Conservation (phyloP, 2,329 filamentous ascomycete genomes). For the Paecilomyces sp. region DNA sequence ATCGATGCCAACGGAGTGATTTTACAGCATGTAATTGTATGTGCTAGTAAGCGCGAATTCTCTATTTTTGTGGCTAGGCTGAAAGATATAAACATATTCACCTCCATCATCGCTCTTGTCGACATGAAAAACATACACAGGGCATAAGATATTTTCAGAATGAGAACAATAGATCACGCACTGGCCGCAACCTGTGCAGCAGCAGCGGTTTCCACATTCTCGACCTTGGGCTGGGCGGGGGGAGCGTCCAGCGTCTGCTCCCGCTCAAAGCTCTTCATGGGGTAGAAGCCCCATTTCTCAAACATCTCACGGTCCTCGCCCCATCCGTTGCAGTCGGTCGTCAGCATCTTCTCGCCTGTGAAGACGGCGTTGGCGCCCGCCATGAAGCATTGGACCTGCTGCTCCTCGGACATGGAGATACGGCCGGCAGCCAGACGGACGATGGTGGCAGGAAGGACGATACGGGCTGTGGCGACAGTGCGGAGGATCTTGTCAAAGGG, state of each 20-base stretch:
- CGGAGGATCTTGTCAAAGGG: conserved; percentile 72
- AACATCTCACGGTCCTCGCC: conserved; percentile 84
- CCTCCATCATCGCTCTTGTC: neutral
- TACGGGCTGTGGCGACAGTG: conserved; percentile 74
- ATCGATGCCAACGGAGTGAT: no score
- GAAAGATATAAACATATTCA: neutral
- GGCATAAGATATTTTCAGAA: neutral
- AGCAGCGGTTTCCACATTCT: neutral
- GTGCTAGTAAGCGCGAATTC: neutral
- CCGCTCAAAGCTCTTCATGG: conserved; percentile 59
- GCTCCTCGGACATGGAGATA: conserved; percentile 77
- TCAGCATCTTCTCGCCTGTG: conserved; percentile 92
- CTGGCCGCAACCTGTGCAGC: neutral
- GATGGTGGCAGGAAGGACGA: conserved; percentile 79
- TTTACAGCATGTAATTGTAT: no score
- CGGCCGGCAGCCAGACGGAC: conserved; percentile 80
- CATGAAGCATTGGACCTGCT: conserved; percentile 84
- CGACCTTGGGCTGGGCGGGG: neutral
- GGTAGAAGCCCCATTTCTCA: conserved; percentile 69
- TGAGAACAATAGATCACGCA: neutral
- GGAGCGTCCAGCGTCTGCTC: neutral
- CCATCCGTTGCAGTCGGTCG: conserved; percentile 85
- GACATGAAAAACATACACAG: neutral
- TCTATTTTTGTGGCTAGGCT: neutral
- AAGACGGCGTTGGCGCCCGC: conserved; percentile 92